Evolutionary conservation across 495 filamentous ascomycete genomes (phyloP).

Genomic region (Melanomma pulvis-pyrius): DNA sequence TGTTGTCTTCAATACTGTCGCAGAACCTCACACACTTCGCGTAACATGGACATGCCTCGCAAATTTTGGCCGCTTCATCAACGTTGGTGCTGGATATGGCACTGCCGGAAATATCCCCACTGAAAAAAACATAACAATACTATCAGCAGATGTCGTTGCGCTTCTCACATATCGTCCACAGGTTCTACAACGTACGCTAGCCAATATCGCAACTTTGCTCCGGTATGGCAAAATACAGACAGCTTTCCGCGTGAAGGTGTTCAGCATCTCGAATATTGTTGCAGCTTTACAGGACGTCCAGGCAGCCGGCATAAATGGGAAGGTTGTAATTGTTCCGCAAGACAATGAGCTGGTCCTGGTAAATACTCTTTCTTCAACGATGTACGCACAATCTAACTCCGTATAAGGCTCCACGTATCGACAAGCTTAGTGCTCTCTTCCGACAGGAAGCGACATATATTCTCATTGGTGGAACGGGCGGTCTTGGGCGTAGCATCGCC

Average conservation of each 20-base stretch:
- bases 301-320: neutral
- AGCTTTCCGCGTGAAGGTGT: too few species aligned
- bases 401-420: neutral
- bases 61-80: conserved; percentile 58
- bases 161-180: neutral
- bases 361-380: too few species aligned
- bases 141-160: neutral
- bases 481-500: conserved; percentile 44
- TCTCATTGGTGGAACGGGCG: conserved; percentile 52
- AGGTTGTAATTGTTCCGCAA: conserved; percentile 14
- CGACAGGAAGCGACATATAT: conserved; percentile 45
- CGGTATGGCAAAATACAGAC: too few species aligned
- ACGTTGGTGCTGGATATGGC: neutral
- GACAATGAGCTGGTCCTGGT: conserved; percentile 15
- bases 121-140: conserved; percentile 1
- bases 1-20: conserved; percentile 62
- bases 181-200: neutral
- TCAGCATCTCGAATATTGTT: neutral
- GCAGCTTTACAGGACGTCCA: neutral
- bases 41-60: conserved; percentile 56
- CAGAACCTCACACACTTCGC: conserved; percentile 45
- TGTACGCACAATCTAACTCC: too few species aligned
- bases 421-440: conserved; percentile 4
- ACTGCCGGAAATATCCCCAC: neutral
- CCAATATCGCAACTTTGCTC: too few species aligned